These are phyloP conservation scores for Moelleriella libera DNA, from an alignment of 2,329 filamentous ascomycete species.

Conservation along the genomic window DNA sequence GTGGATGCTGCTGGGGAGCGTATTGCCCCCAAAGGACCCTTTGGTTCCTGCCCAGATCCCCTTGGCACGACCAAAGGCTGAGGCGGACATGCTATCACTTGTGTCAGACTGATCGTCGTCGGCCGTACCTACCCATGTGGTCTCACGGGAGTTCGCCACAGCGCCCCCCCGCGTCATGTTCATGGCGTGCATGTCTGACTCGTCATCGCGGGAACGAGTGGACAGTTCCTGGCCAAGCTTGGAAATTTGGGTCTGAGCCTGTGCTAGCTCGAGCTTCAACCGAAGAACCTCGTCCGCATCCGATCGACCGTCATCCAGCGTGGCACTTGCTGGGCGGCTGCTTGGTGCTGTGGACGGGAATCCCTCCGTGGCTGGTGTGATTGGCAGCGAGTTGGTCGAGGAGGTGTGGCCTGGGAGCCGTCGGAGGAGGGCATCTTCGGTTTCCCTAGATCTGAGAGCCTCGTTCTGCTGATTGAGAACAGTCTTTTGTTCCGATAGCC, in stretches of 20 bases:
- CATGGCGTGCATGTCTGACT: constrained; percentile 15
- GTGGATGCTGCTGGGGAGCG: constrained; percentile 20
- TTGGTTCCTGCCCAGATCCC: constrained; percentile 42
- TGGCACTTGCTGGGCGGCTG: constrained; percentile 38
- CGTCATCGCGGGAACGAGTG: constrained; percentile 42
- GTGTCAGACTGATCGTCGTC: constrained; percentile 45
- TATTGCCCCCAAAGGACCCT: constrained; percentile 18
- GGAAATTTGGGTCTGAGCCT: constrained; percentile 55
- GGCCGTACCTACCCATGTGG: constrained; percentile 31
- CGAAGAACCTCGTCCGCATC: constrained; percentile 47
- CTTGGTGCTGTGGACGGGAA: constrained; percentile 32
- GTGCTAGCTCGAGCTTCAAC: constrained; percentile 57
- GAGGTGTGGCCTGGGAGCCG: constrained; percentile 30
- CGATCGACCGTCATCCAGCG: constrained; percentile 24
- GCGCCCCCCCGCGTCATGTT: constrained; percentile 9
- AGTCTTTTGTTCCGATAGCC: constrained; percentile 57
- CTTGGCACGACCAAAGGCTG: constrained; percentile 37
- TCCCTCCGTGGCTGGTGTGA: constrained; percentile 46
- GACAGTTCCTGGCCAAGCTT: constrained; percentile 59
- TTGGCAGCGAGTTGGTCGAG: constrained; percentile 44
- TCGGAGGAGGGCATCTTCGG: constrained; percentile 16
- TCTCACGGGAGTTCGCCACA: constrained; percentile 19
- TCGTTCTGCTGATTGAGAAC: constrained; percentile 45
- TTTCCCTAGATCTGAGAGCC: constrained; percentile 28
- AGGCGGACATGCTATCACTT: constrained; percentile 37